Percentiles rank a stretch among this genome's conserved stretches.
Evolutionary conservation across 2,329 filamentous ascomycete genomes (phyloP).

Genomic region (Fusarium subglutinans): DNA sequence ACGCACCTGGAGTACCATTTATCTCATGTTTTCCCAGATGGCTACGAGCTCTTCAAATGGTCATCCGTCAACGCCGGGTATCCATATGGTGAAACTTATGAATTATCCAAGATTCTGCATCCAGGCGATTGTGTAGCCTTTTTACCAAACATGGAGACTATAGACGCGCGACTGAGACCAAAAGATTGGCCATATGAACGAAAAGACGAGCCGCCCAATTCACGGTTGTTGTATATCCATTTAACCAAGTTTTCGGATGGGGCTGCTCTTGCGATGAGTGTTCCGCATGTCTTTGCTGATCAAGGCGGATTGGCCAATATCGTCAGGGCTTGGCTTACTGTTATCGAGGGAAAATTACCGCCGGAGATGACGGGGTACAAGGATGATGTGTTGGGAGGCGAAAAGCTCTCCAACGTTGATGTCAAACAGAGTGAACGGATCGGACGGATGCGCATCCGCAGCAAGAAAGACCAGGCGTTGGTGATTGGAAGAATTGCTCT

Average conservation of each 20-base stretch:
- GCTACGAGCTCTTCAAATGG: slow-evolving; percentile 10
- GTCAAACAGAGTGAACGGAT: accelerated
- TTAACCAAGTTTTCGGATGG: not conserved
- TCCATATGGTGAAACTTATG: not conserved
- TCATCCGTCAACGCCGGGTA: not conserved
- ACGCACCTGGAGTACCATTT: slow-evolving; percentile 2
- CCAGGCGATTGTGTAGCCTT: not conserved
- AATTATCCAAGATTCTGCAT: not conserved
- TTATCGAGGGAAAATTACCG: not conserved
- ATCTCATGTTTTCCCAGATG: not conserved
- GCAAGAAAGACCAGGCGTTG: not conserved
- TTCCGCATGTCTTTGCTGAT: slow-evolving; percentile 6
- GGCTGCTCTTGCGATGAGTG: not conserved
- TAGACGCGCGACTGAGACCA: not conserved
- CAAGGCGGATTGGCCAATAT: slow-evolving; percentile 7
- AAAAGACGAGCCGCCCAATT: slow-evolving; percentile 1
- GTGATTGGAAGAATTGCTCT: not conserved
- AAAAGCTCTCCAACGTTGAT: not conserved
- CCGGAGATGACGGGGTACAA: not conserved
- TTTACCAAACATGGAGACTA: not conserved
- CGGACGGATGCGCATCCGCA: not conserved
- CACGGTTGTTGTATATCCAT: slow-evolving; percentile 9
- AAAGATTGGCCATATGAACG: slow-evolving; percentile 8
- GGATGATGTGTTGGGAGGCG: not conserved
- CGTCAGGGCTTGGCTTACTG: slow-evolving; percentile 1